A percentile compares a stretch with the other conserved stretches of the same genome.
phyloP scores from a whole-genome alignment of 1,139 yeast species.

The Yamadazyma spencermartinsiae region DNA sequence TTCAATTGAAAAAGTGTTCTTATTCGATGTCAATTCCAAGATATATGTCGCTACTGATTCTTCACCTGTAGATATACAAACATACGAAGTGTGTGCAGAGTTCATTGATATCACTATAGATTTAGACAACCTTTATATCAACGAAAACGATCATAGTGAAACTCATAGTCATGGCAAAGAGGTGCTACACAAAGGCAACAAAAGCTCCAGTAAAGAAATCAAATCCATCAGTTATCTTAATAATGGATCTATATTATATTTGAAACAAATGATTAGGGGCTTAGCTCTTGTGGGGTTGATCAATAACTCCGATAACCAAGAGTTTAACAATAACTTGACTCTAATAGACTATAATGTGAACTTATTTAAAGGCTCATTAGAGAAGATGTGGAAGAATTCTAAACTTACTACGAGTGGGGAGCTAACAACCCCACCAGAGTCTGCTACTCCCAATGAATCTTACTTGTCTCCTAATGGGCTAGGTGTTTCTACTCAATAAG shows the following conservation, averaged over 20 bases:
- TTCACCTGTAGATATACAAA: constrained; percentile 91
- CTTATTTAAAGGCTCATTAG: constrained; percentile 74
- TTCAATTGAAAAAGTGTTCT: constrained; percentile 86
- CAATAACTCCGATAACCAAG: constrained; percentile 52
- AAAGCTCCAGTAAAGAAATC: constrained; percentile 32
- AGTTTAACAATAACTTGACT: constrained; percentile 58
- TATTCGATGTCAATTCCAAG: constrained; percentile 91
- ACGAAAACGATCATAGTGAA: constrained; percentile 20
- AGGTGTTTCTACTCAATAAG: neutral
- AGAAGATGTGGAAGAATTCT: constrained; percentile 68
- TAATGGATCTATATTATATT: constrained; percentile 78
- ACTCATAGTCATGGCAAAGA: constrained; percentile 6
- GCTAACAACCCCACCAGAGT: neutral
- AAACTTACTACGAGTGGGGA: constrained; percentile 3
- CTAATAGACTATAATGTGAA: constrained; percentile 89
- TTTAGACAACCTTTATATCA: constrained; percentile 69
- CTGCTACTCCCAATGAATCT: neutral
- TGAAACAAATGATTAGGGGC: constrained; percentile 91
- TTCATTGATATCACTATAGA: constrained; percentile 94
- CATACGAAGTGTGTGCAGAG: constrained; percentile 96
- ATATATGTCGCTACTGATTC: constrained; percentile 96
- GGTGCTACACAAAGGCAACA: neutral
- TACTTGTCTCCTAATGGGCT: neutral
- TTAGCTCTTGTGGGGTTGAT: constrained; percentile 87
- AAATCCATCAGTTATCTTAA: constrained; percentile 74